Base-by-base conservation (phyloP, 2,329 filamentous ascomycete genomes). In the Fusarium fracticaudum region DNA sequence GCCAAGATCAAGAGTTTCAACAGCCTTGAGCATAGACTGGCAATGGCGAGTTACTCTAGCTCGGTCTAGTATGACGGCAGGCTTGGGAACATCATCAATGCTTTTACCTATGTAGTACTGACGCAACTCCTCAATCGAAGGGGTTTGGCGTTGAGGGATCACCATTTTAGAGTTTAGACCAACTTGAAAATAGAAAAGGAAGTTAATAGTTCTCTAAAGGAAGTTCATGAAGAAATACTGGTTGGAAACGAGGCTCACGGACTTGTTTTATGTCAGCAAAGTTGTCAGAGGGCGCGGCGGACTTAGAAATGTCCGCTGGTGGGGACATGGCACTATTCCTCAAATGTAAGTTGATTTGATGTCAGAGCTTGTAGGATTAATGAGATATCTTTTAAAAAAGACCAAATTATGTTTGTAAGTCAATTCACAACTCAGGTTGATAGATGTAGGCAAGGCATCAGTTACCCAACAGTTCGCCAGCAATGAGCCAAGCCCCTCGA, bases 1-100 rank as follows among this genome's bases (percentile, higher is more conserved):
- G 0, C 82, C 85, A 0, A 92, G 83, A 0, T 82, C 83, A 1
- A 92, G 78, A 15, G 81, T 78, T 11, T 83, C 76, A 5, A 85
- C 84, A 1, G 89, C 85, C 0, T 85, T 76, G 0, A 90, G 84
- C 86, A 93, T 91, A 2, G 87, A 83, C 20, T 83, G 74, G 76
- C 90, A 92, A 67, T 92, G 90, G 8, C 85, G 81, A 8, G 81
- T 79, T 6, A 90, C 82, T 6, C 88, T 86, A 2, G 87, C 86
- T 18, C 82, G 77, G 70, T 92, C 90, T 1, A 92, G 77, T 8
- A 92, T 81, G 0, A 85, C 84, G 0, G 88, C 87, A 0, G 91
- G 91, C 6, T 87, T 87, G 12, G 87, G 86, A 0, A 91, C 72
- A 10, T 78, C 59, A 0, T 65, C 17, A 1, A 81, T 71, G n/a